Evolutionary conservation across 331 rosid species (phyloP).

Genomic region (Cucumis variabilis): DNA sequence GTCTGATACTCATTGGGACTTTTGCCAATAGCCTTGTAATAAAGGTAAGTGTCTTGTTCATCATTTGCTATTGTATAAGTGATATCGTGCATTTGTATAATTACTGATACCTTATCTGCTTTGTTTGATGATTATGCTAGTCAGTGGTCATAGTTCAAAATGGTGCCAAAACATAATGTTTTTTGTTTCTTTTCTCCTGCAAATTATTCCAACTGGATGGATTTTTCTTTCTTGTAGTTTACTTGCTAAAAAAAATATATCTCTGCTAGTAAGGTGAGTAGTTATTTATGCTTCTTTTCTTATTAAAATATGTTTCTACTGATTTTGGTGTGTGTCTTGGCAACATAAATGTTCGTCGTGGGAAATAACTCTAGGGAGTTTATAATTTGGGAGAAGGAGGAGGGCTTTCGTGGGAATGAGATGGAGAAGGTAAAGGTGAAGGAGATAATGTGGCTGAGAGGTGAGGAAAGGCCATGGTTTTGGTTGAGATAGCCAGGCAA

Average conservation of each 20-base stretch:
- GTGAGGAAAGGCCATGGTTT: too few relatives aligned
- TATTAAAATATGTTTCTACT: too few relatives aligned
- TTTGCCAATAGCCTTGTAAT: constrained; percentile 80
- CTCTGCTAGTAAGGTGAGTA: constrained; percentile 61
- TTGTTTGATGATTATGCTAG: not conserved
- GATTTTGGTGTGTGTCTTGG: too few relatives aligned
- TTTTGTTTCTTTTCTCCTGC: not conserved
- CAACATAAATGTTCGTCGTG: too few relatives aligned
- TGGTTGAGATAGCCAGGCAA: too few relatives aligned
- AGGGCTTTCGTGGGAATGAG: too few relatives aligned
- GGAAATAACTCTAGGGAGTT: too few relatives aligned
- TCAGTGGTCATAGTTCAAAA: not conserved
- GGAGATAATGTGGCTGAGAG: too few relatives aligned
- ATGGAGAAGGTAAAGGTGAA: too few relatives aligned
- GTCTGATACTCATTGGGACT: constrained; percentile 88
- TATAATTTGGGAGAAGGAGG: too few relatives aligned
- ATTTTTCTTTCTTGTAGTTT: constrained; percentile 68
- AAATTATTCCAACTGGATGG: constrained; percentile 33
- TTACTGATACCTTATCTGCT: not conserved
- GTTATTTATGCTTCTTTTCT: not conserved
- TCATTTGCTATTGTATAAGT: not conserved
- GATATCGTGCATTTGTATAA: constrained; percentile 1
- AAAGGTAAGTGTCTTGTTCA: constrained; percentile 59
- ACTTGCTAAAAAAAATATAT: constrained; percentile 81
- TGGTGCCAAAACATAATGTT: too few relatives aligned